Base-by-base conservation (phyloP, 2,329 filamentous ascomycete genomes). In the Epichloe sibirici region DNA sequence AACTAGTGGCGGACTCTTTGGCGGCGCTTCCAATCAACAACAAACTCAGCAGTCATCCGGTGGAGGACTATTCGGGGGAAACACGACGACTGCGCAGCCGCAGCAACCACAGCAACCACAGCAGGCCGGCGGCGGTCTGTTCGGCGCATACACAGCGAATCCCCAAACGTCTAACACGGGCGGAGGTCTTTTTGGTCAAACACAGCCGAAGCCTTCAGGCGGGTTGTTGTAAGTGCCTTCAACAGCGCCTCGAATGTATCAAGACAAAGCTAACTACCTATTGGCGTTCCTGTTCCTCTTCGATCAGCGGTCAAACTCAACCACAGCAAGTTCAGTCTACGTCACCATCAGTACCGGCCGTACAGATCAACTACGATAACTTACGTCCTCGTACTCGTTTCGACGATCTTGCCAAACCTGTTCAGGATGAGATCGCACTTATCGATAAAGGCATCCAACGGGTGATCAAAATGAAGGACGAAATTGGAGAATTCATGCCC, bases 381-480 rank as follows among this genome's bases (percentile, higher is more conserved):
- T 74, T 97, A 55, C 82, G 89, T 50, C 85, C 86, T 15, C 95
- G 90, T 0, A 95, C 90, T 3, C 88, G 93, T 56, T 96, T 93
- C 73, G 88, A 90, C 64, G 91, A 95, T 67, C 83, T 95, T 31
- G 82, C 87, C 55, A 86, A 91, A 58, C 82, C 88, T 34, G 74
- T 95, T 15, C 89, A 95, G 63, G 80, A 82, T 56, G 73, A 88
- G 58, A 86, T 98, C 56, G 81, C 88, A 56, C 71, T 76, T 9
- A 81, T 95, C 57, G 91, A 98, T 68, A 79, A 80, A 53, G 81
- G 85, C 57, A 91, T 98, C 60, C 81, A 88, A 61, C 77, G 78
- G 51, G 89, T 93, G 64, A 90, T 95, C 62, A 77, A 78, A 54
- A 84, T 85, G 67, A 85, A 88, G 63, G 81, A 86, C 59, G 81